Conservation (phyloP, 805 yeast genomes). For the Lipomyces sp. region DNA sequence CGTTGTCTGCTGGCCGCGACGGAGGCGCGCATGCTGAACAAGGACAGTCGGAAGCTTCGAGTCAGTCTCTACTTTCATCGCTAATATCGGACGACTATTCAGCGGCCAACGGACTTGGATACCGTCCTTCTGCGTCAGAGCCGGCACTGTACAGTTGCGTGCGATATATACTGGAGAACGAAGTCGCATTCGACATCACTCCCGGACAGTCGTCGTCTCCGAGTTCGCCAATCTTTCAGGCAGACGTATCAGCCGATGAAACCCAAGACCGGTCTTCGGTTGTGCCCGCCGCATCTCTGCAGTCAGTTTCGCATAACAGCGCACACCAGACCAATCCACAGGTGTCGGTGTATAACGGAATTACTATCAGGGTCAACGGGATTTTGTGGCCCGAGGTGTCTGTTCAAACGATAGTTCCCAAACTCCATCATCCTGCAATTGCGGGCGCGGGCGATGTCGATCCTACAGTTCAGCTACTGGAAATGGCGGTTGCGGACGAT, state of each 20-base stretch:
- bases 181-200: constrained; percentile 36
- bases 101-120: constrained; percentile 7
- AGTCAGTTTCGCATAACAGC: constrained; percentile 2
- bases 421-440: constrained; percentile 10
- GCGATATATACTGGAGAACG: constrained; percentile 35
- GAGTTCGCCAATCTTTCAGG: background rate
- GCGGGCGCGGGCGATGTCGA: background rate
- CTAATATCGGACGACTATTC: constrained; percentile 22
- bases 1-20: no score
- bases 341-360: constrained; percentile 19
- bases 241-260: background rate
- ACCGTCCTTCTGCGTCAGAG: constrained; percentile 20
- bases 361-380: constrained; percentile 52
- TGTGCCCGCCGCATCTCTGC: no score
- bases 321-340: constrained; percentile 1
- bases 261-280: background rate
- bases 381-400: constrained; percentile 66
- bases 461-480: constrained; percentile 16
- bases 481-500: constrained; percentile 14
- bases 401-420: constrained; percentile 41
- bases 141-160: constrained; percentile 31
- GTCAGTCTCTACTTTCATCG: constrained; percentile 16
- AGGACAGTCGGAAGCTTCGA: background rate
- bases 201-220: constrained; percentile 4
- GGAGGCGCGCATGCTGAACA: background rate